These are phyloP conservation scores for Amphibolis antarctica DNA, from an alignment of 106 monocot species.

Conservation along the genomic window DNA sequence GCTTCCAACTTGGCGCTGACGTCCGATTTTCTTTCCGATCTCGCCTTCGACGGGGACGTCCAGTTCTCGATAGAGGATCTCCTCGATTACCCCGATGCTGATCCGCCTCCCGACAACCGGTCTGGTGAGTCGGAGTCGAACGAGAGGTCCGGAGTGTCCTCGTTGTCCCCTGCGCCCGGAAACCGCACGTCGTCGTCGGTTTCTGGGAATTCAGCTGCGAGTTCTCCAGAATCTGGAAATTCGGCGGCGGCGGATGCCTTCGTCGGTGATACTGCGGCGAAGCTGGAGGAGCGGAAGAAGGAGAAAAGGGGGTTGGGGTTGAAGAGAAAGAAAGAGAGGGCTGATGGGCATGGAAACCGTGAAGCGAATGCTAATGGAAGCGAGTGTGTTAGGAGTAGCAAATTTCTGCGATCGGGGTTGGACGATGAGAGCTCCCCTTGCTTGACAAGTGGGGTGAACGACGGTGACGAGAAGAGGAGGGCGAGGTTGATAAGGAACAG, in stretches of 20 bases:
- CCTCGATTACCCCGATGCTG: conserved; percentile 12
- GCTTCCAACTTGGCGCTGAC: conserved; percentile 2
- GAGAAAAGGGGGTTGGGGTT: conserved; percentile 4
- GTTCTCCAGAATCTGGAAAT: conserved; percentile 19
- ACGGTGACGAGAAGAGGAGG: conserved; percentile 14
- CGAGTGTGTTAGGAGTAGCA: not conserved
- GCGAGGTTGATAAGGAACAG: conserved; percentile 24
- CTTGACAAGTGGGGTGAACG: conserved; percentile 5
- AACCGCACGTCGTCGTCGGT: not conserved
- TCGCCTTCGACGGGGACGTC: conserved; percentile 14
- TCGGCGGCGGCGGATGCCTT: not conserved
- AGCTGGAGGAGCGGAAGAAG: conserved; percentile 6
- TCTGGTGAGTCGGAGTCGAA: not conserved
- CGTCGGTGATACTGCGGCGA: too few relatives aligned
- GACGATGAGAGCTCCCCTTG: conserved; percentile 1
- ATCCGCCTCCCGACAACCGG: not conserved
- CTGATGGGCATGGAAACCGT: conserved; percentile 2
- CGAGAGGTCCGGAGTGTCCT: conserved; percentile 4
- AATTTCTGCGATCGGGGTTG: conserved; percentile 5
- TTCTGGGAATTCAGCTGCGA: not conserved
- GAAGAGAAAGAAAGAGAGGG: conserved; percentile 18
- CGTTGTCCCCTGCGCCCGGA: not conserved
- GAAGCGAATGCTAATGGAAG: not conserved
- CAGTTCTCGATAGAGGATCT: conserved; percentile 25
- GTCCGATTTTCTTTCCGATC: conserved; percentile 2